Percentiles rank a stretch among this genome's conserved stretches.
These are phyloP conservation scores for Leishmania aethiopica DNA, from an alignment of 208 protist genomes.

Conservation along the genomic window DNA sequence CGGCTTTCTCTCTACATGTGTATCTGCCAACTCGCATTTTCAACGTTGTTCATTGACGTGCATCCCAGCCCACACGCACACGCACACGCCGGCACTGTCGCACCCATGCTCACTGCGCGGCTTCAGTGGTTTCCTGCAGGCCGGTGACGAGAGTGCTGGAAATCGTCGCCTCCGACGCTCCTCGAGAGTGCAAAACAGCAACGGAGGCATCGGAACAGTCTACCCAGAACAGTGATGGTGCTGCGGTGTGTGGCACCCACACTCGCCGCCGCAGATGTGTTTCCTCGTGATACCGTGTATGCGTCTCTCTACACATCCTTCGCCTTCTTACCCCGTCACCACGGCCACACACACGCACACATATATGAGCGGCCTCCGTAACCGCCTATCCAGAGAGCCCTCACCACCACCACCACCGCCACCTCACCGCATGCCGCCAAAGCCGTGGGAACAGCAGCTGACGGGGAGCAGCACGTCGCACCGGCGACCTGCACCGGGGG, in stretches of 20 bases:
- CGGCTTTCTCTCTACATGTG: not conserved
- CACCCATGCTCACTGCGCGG: not conserved
- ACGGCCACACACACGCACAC: not conserved
- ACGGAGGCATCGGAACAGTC: not conserved
- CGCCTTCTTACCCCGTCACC: not conserved
- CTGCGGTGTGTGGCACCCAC: not conserved
- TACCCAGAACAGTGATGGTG: not conserved
- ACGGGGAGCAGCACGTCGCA: slow-evolving; percentile 6
- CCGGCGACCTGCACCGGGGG: slow-evolving; percentile 5
- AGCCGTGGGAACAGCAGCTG: slow-evolving; percentile 34
- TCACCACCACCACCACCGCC: not conserved
- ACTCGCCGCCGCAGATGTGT: not conserved
- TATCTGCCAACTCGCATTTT: no score
- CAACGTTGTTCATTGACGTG: no score
- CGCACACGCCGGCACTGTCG: not conserved
- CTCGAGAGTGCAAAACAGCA: not conserved
- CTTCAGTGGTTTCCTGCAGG: not conserved
- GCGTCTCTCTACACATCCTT: not conserved
- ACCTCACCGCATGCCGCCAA: slow-evolving; percentile 29
- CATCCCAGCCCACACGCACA: not conserved
- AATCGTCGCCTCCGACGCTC: not conserved
- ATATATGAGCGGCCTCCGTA: not conserved
- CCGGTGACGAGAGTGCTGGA: not conserved
- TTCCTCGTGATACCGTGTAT: not conserved
- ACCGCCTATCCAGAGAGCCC: not conserved